Evolutionary conservation across 768 basidiomycete species (phyloP), one percentile per base, ranked within the genome.

Genomic region (Filobasidium floriforme): DNA sequence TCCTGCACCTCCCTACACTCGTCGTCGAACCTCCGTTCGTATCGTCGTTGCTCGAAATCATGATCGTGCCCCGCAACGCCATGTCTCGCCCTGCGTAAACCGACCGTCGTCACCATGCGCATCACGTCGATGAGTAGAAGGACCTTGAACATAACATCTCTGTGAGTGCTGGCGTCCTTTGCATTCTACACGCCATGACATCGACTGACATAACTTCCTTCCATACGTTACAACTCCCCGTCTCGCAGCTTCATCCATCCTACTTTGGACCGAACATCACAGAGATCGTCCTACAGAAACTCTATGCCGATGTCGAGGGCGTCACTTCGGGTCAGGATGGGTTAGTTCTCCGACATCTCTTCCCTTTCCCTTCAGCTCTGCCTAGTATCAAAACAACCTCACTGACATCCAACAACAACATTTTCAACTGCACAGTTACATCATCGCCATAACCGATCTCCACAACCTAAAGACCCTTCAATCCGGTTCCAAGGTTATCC

Each of bases 201-300:
- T 51, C 46, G 24, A 24, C 24, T 37, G 32, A 37, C 32, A 37
- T 9, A 4, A 19, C 24, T 19, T 12, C 46, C 24, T 12, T 6
- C 46, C n/a, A n/a, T n/a, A n/a, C n/a, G n/a, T 51, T 51, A 5
- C 19, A 18, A 3, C 46, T 51, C 46, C 24, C 3, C 46, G 24
- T 32, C 26, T 15, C 98, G 76, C 86, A 93, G 43, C 84, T 99
- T 28, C 94, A 98, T 76, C 96, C 96, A 28, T 97, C 94, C 19
- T 99, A 96, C 80, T 99, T 99, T 76, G 93, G 93, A 9, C 90
- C 94, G 11, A 88, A 90, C 69, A 92, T 97, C 86, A 85, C 90
- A 67, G 88, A 89, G 70, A 93, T 91, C 80, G 85, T 99, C 62
- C 87, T 91, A 78, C 87, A 87, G 62, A 94, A 96, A 79, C 85